Evolutionary conservation across 2,329 filamentous ascomycete genomes (phyloP).

Genomic region (Zymoseptoria tritici): DNA sequence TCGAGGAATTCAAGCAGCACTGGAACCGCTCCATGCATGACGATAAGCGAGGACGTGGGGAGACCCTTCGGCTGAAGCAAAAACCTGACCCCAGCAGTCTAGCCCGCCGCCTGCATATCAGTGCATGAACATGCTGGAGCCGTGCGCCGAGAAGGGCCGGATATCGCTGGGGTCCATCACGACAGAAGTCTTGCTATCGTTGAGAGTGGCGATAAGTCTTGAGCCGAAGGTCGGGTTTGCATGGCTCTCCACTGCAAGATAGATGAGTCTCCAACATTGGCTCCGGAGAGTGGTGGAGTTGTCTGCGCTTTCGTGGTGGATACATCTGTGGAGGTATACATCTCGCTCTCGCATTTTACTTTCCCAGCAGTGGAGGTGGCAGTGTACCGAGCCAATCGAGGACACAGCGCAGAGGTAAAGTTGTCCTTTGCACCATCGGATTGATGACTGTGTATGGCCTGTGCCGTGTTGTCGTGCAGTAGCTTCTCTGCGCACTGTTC

Average conservation of each 20-base stretch:
- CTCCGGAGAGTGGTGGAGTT: background rate
- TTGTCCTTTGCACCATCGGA: background rate
- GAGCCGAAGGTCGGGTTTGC: background rate
- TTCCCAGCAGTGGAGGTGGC: background rate
- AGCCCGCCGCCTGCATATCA: background rate
- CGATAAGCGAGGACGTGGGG: background rate
- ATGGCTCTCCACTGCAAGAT: background rate
- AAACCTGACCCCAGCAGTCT: background rate
- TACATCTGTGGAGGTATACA: background rate
- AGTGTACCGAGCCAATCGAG: background rate
- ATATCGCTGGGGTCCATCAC: background rate
- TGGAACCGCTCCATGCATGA: background rate
- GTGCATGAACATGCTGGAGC: background rate
- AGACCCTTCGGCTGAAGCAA: background rate
- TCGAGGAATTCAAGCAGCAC: background rate
- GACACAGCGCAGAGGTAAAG: background rate
- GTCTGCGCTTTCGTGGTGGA: background rate
- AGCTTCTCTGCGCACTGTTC: background rate
- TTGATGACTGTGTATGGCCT: background rate
- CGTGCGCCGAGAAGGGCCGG: background rate
- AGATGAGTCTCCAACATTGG: background rate
- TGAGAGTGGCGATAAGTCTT: background rate
- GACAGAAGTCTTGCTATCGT: background rate
- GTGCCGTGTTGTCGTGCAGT: background rate
- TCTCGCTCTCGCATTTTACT: background rate